Percentiles rank a stretch among this genome's conserved stretches.
These are phyloP conservation scores for Aquilaria agallochum DNA, from an alignment of 441 rosid genomes.

Conservation along the genomic window DNA sequence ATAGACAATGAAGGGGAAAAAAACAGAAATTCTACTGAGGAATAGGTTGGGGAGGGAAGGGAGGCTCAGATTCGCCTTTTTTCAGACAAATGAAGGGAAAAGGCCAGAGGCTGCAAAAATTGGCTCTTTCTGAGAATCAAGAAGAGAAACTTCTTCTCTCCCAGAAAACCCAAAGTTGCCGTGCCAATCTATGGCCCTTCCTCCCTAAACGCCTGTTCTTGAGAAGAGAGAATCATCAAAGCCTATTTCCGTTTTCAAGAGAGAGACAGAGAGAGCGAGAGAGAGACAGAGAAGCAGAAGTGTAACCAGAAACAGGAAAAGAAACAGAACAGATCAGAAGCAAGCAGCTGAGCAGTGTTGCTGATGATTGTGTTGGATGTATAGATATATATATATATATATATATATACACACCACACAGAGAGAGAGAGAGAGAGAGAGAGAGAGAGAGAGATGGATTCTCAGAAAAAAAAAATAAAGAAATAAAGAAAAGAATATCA, in stretches of 20 bases:
- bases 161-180: constrained; percentile 26
- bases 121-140: no score
- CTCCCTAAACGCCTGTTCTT: constrained; percentile 28
- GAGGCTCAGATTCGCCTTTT: constrained; percentile 75
- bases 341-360: no score
- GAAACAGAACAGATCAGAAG: background rate
- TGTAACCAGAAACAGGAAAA: constrained; percentile 5
- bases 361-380: no score
- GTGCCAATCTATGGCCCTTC: constrained; percentile 30
- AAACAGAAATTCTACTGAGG: background rate
- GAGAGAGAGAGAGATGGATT: background rate
- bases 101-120: constrained; percentile 46
- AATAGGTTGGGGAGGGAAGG: background rate
- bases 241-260: constrained; percentile 20
- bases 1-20: no score
- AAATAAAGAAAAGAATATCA: background rate
- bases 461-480: background rate
- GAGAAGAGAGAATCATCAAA: constrained; percentile 30
- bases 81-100: constrained; percentile 34
- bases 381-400: no score
- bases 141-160: no score
- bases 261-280: constrained; percentile 1
- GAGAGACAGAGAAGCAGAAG: background rate
- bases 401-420: no score
- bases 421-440: constrained; percentile 3